Base-by-base conservation (phyloP, 2,329 filamentous ascomycete genomes). In the Alternaria arbusti region DNA sequence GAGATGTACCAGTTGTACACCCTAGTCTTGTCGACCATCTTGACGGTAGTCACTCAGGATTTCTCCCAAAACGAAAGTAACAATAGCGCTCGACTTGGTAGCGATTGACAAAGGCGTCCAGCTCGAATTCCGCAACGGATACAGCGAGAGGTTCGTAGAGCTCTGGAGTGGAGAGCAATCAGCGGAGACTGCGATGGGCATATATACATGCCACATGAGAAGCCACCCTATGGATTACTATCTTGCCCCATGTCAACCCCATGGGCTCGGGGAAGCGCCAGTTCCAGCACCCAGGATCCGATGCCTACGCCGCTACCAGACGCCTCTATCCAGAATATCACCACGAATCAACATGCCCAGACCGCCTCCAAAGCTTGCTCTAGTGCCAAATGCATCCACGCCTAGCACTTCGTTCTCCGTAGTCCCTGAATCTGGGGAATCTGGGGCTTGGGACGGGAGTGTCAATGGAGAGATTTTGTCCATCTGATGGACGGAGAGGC, bases 1-100 rank as follows among this genome's bases (percentile, higher is more conserved):
- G 88, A 89, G 68, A 90, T 88, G 81, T 89, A 91, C 82, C 83
- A 84, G 73, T 86, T 85, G 76, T 85, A 85, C 54, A 79, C 73
- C 67, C 79, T 77, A 66, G 78, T 82, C 12, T 66, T 59, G 64
- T 74, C 67, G 57, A 79, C 75, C 69, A 83, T 78, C 63, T 56
- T 74, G 69, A 65, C 59, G 64, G 45, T 49, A 58, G 54, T 47
- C 61, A 51, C 40, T 61, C 11, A 10, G 30, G 25, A 10, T n/a
- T 51, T 36, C 22, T 54, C 22, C 58, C 22, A 6, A 32, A 49
- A 36, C 30, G 6, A 45, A 46, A 32, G 32, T 55, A 45, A 44
- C 25, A 28, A 45, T 13, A 50, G 17, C 8, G 36, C 45, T 46
- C 52, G 25, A 15, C 17, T 22, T n/a, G 10, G 46, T 46, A 57